These are phyloP conservation scores for Paxillus involutus DNA, from an alignment of 768 basidiomycete species.

Conservation along the genomic window DNA sequence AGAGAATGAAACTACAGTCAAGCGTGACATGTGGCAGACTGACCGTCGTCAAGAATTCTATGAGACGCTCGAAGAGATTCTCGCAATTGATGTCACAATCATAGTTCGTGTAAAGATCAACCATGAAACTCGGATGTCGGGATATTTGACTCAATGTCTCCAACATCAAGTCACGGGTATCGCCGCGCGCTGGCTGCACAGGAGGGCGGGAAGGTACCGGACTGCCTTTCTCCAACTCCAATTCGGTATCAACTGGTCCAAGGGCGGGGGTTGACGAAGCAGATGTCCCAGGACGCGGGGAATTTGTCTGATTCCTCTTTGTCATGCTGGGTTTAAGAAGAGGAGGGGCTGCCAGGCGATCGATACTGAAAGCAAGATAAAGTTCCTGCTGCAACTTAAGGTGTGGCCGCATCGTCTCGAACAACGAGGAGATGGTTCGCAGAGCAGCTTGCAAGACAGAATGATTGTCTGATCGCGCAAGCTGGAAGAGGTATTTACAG, in stretches of 20 bases:
- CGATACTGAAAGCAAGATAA: conserved; percentile 91
- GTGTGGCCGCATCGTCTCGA: conserved; percentile 81
- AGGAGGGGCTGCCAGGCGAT: conserved; percentile 71
- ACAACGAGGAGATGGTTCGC: conserved; percentile 83
- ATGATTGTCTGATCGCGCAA: conserved; percentile 87
- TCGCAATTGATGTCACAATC: conserved; percentile 97
- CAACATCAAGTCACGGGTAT: conserved; percentile 86
- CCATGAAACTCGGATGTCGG: conserved; percentile 87
- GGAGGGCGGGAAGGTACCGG: conserved; percentile 54
- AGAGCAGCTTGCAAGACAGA: conserved; percentile 77
- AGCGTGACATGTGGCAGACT: conserved; percentile 12
- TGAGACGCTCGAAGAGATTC: conserved; percentile 87
- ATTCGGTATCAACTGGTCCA: conserved; percentile 35
- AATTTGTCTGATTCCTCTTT: conserved; percentile 37
- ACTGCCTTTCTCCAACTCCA: conserved; percentile 48
- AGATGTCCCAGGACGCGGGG: conserved; percentile 57
- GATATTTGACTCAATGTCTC: conserved; percentile 84
- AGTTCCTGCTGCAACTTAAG: conserved; percentile 95
- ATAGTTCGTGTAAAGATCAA: conserved; percentile 94
- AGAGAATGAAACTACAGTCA: conserved; percentile 3
- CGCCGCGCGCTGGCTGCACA: conserved; percentile 78
- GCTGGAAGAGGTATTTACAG: conserved; percentile 96
- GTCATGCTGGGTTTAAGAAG: conserved; percentile 26
- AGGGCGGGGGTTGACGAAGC: conserved; percentile 42
- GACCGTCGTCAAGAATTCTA: conserved; percentile 88